Base-by-base conservation (phyloP, 2,329 filamentous ascomycete genomes). In the Metarhizium humberi region DNA sequence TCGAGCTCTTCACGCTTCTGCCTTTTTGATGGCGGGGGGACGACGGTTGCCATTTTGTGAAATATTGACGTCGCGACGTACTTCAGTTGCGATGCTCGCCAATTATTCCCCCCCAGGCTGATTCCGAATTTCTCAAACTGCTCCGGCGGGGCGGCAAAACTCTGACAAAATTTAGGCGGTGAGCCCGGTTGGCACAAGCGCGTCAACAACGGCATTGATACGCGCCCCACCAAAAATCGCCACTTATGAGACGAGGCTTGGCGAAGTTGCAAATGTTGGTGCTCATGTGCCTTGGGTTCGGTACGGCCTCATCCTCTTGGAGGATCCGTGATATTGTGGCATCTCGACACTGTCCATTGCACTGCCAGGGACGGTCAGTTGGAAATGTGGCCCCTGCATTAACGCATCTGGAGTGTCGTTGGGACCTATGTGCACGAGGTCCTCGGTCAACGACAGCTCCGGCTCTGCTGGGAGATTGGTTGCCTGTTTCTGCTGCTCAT, bases 11-110 rank as follows among this genome's bases (percentile, higher is more conserved):
- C 89, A 51, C 87, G 83, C 71, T 86, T 88, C 68, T 96, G 91
- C 59, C 91, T 84, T 73, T 96, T 97, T 53, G 86, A 92, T 4
- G 90, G 89, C 50, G 89, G 90, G n/a, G 90, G 90, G 6, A 86
- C 70, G 50, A 92, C 73, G 5, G 90, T 95, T 62, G 90, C 83
- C 90, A 95, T 95, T 49, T 51, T 59, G 32, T 45, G 49, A 36
- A 16, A 38, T 43, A 34, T 18, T n/a, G 7, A 42, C 47, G 45
- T 34, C 7, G 20, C 29, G 32, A 20, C 38, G 40, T 3, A 3
- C 18, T 40, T 32, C 34, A 25, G 16, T 13, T 46, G 38, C 20
- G 3, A 42, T 20, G 47, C 48, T 14, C 25, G 34, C 13, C 4
- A 42, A 40, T 4, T n/a, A 40, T 29, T 43, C 50, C 36, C 14